phyloP scores from a whole-genome alignment of 2,329 filamentous ascomycete genomes.

The Verticillium tricorpus region DNA sequence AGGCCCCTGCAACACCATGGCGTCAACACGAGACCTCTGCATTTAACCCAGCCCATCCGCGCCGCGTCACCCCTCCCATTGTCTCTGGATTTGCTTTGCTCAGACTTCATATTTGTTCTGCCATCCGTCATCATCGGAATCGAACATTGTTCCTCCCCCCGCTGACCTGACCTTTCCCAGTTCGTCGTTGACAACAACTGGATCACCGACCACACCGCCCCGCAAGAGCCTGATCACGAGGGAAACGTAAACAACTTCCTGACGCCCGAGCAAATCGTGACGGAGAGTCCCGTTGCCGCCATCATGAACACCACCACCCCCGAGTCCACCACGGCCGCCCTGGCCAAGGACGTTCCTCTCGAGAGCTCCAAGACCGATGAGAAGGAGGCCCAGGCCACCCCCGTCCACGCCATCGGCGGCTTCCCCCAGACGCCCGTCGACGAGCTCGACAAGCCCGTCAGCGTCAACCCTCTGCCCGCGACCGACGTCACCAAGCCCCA shows the following conservation, averaged over 20 bases:
- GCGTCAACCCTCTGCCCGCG: constrained; percentile 59
- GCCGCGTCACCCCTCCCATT: not conserved
- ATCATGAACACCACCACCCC: constrained; percentile 65
- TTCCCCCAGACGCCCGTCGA: constrained; percentile 64
- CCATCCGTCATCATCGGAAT: not conserved
- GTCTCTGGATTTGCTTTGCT: not conserved
- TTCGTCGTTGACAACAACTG: constrained; percentile 94
- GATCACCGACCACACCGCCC: constrained; percentile 76
- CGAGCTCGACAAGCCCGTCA: constrained; percentile 48
- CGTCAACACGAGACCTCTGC: not conserved
- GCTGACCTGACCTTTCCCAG: constrained; percentile 38
- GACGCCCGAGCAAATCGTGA: constrained; percentile 63
- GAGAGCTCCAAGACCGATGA: constrained; percentile 18
- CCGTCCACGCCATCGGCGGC: constrained; percentile 35
- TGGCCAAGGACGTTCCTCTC: constrained; percentile 50
- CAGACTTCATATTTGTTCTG: not conserved
- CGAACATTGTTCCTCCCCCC: not conserved
- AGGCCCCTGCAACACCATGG: not conserved
- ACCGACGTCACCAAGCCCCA: constrained; percentile 69
- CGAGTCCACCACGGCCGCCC: constrained; percentile 64
- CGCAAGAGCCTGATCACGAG: constrained; percentile 75
- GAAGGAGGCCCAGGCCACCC: constrained; percentile 15
- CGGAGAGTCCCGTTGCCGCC: constrained; percentile 39
- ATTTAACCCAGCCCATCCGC: not conserved
- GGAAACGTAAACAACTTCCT: constrained; percentile 95